These are phyloP conservation scores for Puccinia polysora DNA, from an alignment of 1,284 basidiomycete species.

Conservation along the genomic window DNA sequence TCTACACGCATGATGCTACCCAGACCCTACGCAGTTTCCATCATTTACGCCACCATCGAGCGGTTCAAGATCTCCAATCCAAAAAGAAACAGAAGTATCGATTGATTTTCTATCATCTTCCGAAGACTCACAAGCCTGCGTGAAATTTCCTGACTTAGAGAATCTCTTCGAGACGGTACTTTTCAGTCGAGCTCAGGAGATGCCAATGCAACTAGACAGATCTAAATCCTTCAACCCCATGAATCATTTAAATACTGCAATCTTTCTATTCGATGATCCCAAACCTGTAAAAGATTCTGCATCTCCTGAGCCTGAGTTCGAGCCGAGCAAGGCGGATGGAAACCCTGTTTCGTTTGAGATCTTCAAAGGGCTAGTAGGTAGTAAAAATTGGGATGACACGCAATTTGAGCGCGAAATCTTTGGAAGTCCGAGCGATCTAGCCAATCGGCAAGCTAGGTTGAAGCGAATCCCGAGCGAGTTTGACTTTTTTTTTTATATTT, in stretches of 20 bases:
- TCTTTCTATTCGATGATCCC: constrained; percentile 3
- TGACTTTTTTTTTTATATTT: neutral
- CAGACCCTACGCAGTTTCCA: constrained; percentile 13
- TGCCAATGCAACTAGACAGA: neutral
- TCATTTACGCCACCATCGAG: constrained; percentile 27
- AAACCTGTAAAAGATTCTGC: constrained; percentile 1
- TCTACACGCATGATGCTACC: neutral
- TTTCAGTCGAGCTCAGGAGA: constrained; percentile 19
- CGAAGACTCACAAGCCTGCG: neutral
- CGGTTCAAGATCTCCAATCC: neutral
- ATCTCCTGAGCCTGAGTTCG: neutral
- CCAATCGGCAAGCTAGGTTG: constrained; percentile 10
- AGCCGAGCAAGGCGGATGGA: neutral
- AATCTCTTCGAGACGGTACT: constrained; percentile 31
- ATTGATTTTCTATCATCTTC: constrained; percentile 14
- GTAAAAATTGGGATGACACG: constrained; percentile 5
- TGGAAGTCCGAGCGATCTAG: constrained; percentile 21
- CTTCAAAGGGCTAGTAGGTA: constrained; percentile 7
- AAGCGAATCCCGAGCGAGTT: constrained; percentile 21
- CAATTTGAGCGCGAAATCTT: constrained; percentile 30
- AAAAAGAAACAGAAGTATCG: neutral
- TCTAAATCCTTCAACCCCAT: constrained; percentile 27
- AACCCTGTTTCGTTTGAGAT: neutral
- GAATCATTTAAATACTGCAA: neutral
- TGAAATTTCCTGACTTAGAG: neutral